Evolutionary conservation across 2,329 filamentous ascomycete genomes (phyloP).

Genomic region (Calonectria henricotiae): DNA sequence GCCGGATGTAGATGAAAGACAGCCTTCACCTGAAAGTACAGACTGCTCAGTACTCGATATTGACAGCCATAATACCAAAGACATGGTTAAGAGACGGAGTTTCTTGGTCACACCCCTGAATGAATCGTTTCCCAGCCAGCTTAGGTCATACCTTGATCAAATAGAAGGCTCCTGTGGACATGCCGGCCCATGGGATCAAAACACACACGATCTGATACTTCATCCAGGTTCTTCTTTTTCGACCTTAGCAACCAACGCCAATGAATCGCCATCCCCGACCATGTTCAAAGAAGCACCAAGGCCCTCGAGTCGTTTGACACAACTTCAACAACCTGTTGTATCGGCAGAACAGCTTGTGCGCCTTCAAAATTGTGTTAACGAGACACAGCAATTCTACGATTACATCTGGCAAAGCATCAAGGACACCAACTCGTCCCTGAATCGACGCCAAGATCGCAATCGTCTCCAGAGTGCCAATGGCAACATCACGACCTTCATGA

Average conservation of each 20-base stretch:
- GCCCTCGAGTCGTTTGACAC: not conserved
- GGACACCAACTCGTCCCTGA: slow-evolving; percentile 15
- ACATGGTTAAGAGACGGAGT: not conserved
- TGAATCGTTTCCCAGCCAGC: slow-evolving; percentile 2
- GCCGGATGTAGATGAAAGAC: not conserved
- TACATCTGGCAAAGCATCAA: slow-evolving; percentile 24
- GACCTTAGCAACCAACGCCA: no score
- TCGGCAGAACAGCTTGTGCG: slow-evolving; percentile 32
- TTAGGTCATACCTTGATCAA: slow-evolving; percentile 12
- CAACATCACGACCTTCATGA: slow-evolving; percentile 37
- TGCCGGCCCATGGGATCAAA: no score
- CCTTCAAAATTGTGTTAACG: slow-evolving; percentile 37
- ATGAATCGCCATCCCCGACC: not conserved
- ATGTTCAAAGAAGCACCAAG: not conserved
- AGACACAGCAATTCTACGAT: slow-evolving; percentile 23
- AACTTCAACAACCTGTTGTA: not conserved
- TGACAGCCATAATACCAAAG: no score
- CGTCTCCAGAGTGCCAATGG: not conserved
- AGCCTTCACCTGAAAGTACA: not conserved
- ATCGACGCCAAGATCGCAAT: slow-evolving; percentile 32
- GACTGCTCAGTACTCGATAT: not conserved
- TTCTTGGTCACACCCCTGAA: not conserved
- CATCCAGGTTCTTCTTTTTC: not conserved
- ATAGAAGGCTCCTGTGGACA: not conserved
- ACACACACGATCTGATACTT: not conserved